Evolutionary conservation across 805 yeast species (phyloP).

Genomic region (Hanseniaspora nectarophila): DNA sequence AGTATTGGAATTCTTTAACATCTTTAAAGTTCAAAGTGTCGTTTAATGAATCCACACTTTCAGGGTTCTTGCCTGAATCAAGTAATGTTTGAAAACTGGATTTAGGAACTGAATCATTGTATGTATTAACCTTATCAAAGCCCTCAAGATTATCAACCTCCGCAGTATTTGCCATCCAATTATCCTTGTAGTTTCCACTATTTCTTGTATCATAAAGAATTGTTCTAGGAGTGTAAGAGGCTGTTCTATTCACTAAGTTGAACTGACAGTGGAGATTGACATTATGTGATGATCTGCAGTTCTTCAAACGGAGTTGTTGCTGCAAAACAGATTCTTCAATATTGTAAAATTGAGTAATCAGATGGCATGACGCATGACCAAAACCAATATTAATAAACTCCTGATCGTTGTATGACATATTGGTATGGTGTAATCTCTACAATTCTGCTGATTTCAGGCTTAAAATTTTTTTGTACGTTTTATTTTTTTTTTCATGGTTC

Average conservation of each 20-base stretch:
- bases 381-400: slow-evolving; percentile 64
- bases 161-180: slow-evolving; percentile 12
- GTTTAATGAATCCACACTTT: slow-evolving; percentile 20
- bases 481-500: background rate
- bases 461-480: too few species aligned
- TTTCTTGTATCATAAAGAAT: slow-evolving; percentile 68
- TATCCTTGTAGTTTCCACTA: slow-evolving; percentile 32
- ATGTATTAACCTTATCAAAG: slow-evolving; percentile 26
- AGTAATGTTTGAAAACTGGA: slow-evolving; percentile 54
- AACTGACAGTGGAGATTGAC: slow-evolving; percentile 36
- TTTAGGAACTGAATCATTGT: slow-evolving; percentile 31
- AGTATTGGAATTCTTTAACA: slow-evolving; percentile 39
- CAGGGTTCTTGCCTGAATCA: slow-evolving; percentile 35
- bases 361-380: slow-evolving; percentile 63
- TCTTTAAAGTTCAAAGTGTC: background rate
- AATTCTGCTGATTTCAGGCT: too few species aligned
- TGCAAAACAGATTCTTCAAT: slow-evolving; percentile 59
- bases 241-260: slow-evolving; percentile 32
- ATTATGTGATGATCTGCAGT: slow-evolving; percentile 31
- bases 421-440: too few species aligned
- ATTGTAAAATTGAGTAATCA: slow-evolving; percentile 72
- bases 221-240: slow-evolving; percentile 69
- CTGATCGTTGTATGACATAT: slow-evolving; percentile 16
- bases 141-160: slow-evolving; percentile 14
- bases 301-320: slow-evolving; percentile 21